phyloP scores from a whole-genome alignment of 2,329 filamentous ascomycete species.

The Penicillium sp. region DNA sequence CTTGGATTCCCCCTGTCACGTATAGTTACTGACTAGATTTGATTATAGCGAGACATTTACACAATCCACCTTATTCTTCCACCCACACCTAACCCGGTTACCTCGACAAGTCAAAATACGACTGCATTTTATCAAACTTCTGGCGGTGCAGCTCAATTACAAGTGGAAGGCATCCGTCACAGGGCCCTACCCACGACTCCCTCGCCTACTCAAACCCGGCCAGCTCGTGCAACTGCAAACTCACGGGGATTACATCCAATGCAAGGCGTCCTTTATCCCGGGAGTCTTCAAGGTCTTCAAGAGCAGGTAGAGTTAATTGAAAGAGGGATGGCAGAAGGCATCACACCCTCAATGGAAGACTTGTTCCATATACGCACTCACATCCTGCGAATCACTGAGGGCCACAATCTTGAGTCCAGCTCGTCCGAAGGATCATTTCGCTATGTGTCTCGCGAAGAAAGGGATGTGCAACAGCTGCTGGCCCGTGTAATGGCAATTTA shows the following conservation, averaged over 20 bases:
- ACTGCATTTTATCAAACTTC: neutral
- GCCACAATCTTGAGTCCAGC: neutral
- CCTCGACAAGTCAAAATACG: neutral
- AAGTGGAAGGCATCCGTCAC: neutral
- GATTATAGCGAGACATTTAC: constrained; percentile 26
- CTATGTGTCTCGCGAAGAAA: neutral
- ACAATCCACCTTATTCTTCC: constrained; percentile 46
- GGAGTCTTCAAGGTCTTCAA: neutral
- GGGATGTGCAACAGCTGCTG: neutral
- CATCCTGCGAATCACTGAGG: neutral
- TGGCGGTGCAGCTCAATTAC: neutral
- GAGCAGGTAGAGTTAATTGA: neutral
- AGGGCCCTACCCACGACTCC: neutral
- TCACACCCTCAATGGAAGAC: neutral
- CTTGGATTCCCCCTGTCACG: neutral
- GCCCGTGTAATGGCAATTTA: neutral
- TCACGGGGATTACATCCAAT: neutral
- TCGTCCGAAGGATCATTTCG: too few relatives aligned
- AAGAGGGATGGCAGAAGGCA: neutral
- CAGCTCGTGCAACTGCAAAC: too few relatives aligned
- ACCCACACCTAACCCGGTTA: constrained; percentile 23
- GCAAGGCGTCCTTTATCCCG: neutral
- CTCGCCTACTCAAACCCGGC: neutral
- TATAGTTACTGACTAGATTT: neutral
- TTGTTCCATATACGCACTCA: neutral